A percentile compares a stretch with the other conserved stretches of the same genome.
These are phyloP conservation scores for Yamadazyma triangularis DNA, from an alignment of 1,139 yeast species.

Conservation along the genomic window DNA sequence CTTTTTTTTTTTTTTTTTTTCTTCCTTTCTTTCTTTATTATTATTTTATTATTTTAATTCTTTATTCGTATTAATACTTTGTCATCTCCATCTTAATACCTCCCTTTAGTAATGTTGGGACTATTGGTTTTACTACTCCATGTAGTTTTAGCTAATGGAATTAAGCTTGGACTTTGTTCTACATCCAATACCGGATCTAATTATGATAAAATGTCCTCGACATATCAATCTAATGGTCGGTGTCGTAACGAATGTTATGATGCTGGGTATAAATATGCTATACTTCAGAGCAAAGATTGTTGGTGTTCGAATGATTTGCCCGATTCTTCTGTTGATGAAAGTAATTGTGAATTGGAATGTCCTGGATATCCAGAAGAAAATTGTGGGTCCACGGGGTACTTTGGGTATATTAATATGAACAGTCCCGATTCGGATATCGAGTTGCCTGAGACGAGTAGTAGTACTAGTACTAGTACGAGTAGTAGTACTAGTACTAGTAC, in stretches of 20 bases:
- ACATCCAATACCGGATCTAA: slow-evolving; percentile 32
- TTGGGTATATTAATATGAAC: slow-evolving; percentile 32
- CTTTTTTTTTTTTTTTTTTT: too few relatives aligned
- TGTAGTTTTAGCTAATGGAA: slow-evolving; percentile 1
- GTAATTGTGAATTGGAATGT: slow-evolving; percentile 45
- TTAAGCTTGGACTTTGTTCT: slow-evolving; percentile 39
- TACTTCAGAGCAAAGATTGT: slow-evolving; percentile 48
- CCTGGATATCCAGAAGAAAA: slow-evolving; percentile 41
- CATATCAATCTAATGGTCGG: slow-evolving; percentile 49
- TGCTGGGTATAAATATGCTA: slow-evolving; percentile 50
- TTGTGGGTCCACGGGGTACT: slow-evolving; percentile 31
- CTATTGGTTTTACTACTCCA: too few relatives aligned
- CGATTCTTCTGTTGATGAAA: slow-evolving; percentile 22
- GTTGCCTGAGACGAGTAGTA: not conserved
- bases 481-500: slow-evolving; percentile 2
- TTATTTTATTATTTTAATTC: too few relatives aligned
- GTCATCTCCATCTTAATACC: too few relatives aligned
- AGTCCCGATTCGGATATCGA: slow-evolving; percentile 13
- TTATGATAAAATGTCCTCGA: slow-evolving; percentile 15
- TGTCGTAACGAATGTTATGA: slow-evolving; percentile 45
- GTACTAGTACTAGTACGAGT: not conserved
- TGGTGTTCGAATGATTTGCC: slow-evolving; percentile 62
- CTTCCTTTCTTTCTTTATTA: too few relatives aligned
- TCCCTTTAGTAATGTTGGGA: too few relatives aligned
- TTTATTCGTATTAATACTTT: too few relatives aligned